Evolutionary conservation across 2,329 filamentous ascomycete species (phyloP).

Genomic region (Xylariales sp.): DNA sequence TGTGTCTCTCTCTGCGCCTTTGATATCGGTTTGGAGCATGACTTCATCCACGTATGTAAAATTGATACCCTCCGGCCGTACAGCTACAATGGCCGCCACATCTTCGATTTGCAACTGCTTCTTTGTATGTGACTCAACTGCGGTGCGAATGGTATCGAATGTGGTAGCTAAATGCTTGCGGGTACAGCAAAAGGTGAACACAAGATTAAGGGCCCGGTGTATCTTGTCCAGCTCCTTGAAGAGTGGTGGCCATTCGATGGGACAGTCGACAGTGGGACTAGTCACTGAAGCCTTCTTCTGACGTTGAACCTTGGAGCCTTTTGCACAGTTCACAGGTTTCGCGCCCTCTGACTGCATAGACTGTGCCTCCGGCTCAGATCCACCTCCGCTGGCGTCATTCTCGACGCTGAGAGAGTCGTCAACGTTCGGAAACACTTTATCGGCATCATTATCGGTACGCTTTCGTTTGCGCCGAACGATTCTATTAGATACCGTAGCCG

Average conservation of each 20-base stretch:
- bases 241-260: conserved; percentile 63
- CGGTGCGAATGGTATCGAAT: conserved; percentile 77
- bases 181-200: conserved; percentile 92
- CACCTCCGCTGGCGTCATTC: not conserved
- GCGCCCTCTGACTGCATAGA: not conserved
- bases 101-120: conserved; percentile 67
- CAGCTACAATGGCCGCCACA: conserved; percentile 72
- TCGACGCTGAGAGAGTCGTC: conserved; percentile 7
- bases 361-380: not conserved
- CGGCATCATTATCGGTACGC: conserved; percentile 19
- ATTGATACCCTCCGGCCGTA: conserved; percentile 73
- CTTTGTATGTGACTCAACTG: conserved; percentile 80
- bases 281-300: conserved; percentile 15
- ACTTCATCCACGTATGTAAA: conserved; percentile 85
- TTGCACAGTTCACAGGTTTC: conserved; percentile 3
- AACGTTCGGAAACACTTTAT: conserved; percentile 14
- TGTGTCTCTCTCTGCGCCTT: conserved; percentile 61
- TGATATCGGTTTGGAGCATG: conserved; percentile 74
- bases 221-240: conserved; percentile 71
- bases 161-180: conserved; percentile 90
- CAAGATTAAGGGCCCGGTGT: conserved; percentile 81
- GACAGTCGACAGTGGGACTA: conserved; percentile 24
- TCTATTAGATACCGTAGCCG: conserved; percentile 40
- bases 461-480: conserved; percentile 33
- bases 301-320: conserved; percentile 7